phyloP scores from a whole-genome alignment of 768 basidiomycete species.

The Pisolithus sp. region DNA sequence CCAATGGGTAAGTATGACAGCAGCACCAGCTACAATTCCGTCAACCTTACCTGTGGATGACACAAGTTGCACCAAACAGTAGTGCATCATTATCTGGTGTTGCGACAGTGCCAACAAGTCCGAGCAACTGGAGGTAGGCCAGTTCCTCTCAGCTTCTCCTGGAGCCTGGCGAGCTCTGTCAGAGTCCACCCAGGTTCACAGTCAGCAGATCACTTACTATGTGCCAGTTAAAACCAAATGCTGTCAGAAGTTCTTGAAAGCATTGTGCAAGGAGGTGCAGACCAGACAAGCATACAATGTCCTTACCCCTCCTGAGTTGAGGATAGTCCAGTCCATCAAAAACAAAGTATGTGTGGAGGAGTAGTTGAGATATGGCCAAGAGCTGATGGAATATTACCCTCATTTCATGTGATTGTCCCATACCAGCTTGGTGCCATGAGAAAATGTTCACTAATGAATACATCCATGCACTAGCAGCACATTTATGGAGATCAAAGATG shows the following conservation, averaged over 20 bases:
- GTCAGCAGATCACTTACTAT: slow-evolving; percentile 7
- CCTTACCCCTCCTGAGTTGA: slow-evolving; percentile 33
- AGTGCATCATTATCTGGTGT: slow-evolving; percentile 1
- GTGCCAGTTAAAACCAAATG: slow-evolving; percentile 36
- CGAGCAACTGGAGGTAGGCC: background rate
- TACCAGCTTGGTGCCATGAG: slow-evolving; percentile 10
- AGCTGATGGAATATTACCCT: slow-evolving; percentile 39
- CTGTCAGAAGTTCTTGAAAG: slow-evolving; percentile 29
- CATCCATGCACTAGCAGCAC: slow-evolving; percentile 4
- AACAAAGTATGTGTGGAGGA: slow-evolving; percentile 39
- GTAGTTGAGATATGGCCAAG: slow-evolving; percentile 29
- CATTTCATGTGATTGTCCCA: slow-evolving; percentile 40
- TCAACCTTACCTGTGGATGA: slow-evolving; percentile 1
- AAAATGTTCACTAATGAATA: slow-evolving; percentile 1
- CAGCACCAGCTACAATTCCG: background rate
- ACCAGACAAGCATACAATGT: slow-evolving; percentile 14
- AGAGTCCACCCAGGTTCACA: background rate
- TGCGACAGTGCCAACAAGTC: background rate
- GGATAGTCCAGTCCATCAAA: slow-evolving; percentile 47
- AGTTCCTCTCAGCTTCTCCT: slow-evolving; percentile 6
- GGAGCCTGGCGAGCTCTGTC: background rate
- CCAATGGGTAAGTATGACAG: background rate
- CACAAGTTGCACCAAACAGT: slow-evolving; percentile 1
- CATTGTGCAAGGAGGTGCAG: slow-evolving; percentile 9
- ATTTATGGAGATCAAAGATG: background rate